These are phyloP conservation scores for Fomitopsis pinicola DNA, from an alignment of 1,284 basidiomycete species.

Conservation along the genomic window DNA sequence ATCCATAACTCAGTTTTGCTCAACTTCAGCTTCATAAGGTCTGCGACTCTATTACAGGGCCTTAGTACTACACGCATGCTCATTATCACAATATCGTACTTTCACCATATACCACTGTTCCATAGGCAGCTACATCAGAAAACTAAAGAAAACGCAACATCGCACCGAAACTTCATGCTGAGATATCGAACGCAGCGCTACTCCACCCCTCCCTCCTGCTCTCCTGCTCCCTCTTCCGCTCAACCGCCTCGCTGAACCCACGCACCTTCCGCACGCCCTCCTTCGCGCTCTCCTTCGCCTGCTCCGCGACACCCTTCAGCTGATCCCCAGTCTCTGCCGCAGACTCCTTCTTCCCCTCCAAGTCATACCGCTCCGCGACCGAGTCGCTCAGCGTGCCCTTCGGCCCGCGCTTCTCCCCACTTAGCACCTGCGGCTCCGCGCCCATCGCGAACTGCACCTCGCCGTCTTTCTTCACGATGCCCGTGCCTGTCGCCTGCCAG, in stretches of 20 bases:
- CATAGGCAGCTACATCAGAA: no score
- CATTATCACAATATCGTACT: no score
- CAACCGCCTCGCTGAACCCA: constrained; percentile 43
- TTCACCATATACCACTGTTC: no score
- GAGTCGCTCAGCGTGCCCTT: constrained; percentile 49
- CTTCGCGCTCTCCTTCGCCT: constrained; percentile 29
- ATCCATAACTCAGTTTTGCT: no score
- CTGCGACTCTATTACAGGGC: no score
- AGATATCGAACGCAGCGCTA: constrained; percentile 43
- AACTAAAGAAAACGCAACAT: no score
- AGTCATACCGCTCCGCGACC: constrained; percentile 30
- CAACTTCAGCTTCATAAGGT: no score
- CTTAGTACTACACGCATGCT: no score
- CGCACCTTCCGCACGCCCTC: constrained; percentile 37
- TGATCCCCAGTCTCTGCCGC: constrained; percentile 7
- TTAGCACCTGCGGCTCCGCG: constrained; percentile 64
- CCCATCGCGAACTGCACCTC: constrained; percentile 56
- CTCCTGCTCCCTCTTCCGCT: constrained; percentile 42
- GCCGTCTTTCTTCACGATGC: constrained; percentile 48
- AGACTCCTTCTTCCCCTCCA: constrained; percentile 13
- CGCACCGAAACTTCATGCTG: no score
- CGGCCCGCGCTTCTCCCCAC: constrained; percentile 61
- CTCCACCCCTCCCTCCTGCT: constrained; percentile 41
- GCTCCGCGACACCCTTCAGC: constrained; percentile 20
- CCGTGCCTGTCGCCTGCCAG: constrained; percentile 55